Evolutionary conservation across 805 yeast species (phyloP), one percentile per base, ranked within the genome.

Genomic region (Limtongozyma cylindracea): DNA sequence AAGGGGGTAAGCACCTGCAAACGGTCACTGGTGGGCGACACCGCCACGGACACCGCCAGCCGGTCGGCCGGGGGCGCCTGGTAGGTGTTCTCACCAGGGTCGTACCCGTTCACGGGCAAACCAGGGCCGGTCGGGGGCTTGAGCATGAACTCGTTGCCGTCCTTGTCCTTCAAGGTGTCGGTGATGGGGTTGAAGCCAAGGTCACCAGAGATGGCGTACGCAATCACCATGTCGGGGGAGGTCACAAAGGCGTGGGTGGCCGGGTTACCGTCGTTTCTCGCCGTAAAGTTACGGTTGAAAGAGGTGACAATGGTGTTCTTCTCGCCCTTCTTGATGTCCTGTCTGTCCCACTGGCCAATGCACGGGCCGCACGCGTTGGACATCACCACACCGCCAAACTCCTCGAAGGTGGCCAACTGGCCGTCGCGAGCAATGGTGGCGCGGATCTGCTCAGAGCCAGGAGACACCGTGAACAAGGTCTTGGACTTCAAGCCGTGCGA

Each of bases 311-410:
- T 84, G 38, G 95, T 84, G 64, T 84, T 84, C 56, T 77, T 73
- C 50, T 76, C 92, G 46, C 82, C 88, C 61, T 76, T 78, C 59
- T 76, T 68, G 48, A 77, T 66, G 47, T 76, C 82, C 41, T 61
- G 73, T 54, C 96, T 73, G 49, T 82, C 94, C 96, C 96, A 84
- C 61, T 84, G 95, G 42, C 96, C 96, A 44, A 82, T 82, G 64
- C 96, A 82, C 44, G 96, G 96, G 42, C 96, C 96, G 61, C 96
- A 84, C 27, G 96, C 96, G 45, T 84, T 84, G 29, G 96, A 95
- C 43, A 84, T 58, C 25, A 84, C 95, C 29, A 71, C 61, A 46
- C 92, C 96, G 36, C 95, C 95, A 38, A 72, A 74, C 40, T 77
- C 78, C 43, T 70, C 67, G 51, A 84, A 80, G 34, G 88, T 72